A percentile compares a stretch with the other conserved stretches of the same genome.
Evolutionary conservation across 1,284 basidiomycete genomes (phyloP).

Genomic region (Pholiota adiposa): DNA sequence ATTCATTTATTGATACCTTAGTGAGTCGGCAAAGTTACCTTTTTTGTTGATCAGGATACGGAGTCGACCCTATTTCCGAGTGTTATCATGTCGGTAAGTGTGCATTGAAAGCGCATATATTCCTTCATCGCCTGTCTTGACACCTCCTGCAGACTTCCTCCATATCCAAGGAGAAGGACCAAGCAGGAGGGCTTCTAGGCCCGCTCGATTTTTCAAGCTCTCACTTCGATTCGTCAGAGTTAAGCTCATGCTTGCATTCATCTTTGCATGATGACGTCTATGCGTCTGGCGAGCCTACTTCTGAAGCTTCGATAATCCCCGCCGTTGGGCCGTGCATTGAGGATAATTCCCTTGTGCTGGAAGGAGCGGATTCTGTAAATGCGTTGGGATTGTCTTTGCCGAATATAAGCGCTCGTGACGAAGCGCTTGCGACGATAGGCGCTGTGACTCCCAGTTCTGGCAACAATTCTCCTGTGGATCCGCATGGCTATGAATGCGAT

Average conservation of each 20-base stretch:
- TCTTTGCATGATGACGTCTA: conserved; percentile 8
- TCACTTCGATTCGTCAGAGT: conserved; percentile 10
- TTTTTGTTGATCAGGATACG: conserved; percentile 6
- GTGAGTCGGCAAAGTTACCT: background rate
- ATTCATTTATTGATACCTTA: background rate
- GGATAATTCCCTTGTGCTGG: background rate
- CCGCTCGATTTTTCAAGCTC: background rate
- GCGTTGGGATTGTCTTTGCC: background rate
- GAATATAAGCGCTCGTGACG: conserved; percentile 5
- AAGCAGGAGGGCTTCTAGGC: conserved; percentile 2
- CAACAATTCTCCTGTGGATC: background rate
- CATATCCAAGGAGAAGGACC: background rate
- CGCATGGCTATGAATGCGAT: conserved; percentile 7
- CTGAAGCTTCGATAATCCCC: conserved; percentile 4
- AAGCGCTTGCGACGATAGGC: conserved; percentile 5
- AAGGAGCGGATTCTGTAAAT: background rate
- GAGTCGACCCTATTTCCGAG: conserved; percentile 13
- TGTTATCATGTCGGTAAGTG: conserved; percentile 11
- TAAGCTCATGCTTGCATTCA: conserved; percentile 14
- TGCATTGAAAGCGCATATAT: background rate
- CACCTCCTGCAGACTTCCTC: conserved; percentile 3
- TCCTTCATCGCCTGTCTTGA: conserved; percentile 1
- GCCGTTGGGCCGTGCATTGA: background rate
- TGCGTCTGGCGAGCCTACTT: conserved; percentile 9
- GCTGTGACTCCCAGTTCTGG: background rate